These are phyloP conservation scores for Ganoderma lingzhi DNA, from an alignment of 1,284 basidiomycete genomes.

Conservation along the genomic window DNA sequence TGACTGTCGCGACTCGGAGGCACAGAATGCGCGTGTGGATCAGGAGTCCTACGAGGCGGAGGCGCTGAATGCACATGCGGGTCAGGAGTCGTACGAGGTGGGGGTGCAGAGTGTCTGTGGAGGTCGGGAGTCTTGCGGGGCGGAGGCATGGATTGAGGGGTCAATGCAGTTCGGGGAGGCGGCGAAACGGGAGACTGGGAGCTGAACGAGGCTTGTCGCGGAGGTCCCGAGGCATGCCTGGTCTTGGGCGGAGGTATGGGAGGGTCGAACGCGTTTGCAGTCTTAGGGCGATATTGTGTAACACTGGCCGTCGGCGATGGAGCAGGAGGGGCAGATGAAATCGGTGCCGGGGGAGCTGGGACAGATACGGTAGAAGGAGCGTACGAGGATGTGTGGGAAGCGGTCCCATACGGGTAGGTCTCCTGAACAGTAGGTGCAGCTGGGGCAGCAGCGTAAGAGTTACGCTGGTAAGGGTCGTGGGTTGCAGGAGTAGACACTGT, in stretches of 20 bases:
- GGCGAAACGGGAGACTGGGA: conserved; percentile 40
- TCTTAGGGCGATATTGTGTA: conserved; percentile 62
- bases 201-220: conserved; percentile 25
- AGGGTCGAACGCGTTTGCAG: conserved; percentile 81
- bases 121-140: conserved; percentile 16
- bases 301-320: conserved; percentile 48
- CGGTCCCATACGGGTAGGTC: conserved; percentile 19
- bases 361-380: conserved; percentile 21
- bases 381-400: conserved; percentile 22
- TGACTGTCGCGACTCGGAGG: conserved; percentile 21
- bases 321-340: conserved; percentile 29
- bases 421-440: conserved; percentile 7
- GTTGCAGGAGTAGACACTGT: conserved; percentile 11
- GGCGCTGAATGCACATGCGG: conserved; percentile 15
- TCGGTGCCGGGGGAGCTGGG: conserved; percentile 28
- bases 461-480: conserved; percentile 20
- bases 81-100: conserved; percentile 15
- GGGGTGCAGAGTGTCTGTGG: conserved; percentile 16
- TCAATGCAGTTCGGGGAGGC: conserved; percentile 40
- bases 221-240: conserved; percentile 46
- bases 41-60: conserved; percentile 1
- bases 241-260: conserved; percentile 69
- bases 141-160: conserved; percentile 31
- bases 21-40: conserved; percentile 17
- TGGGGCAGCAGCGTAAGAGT: conserved; percentile 16